Conservation (phyloP, 768 basidiomycete species). For the Xerocomellus dryophilus region DNA sequence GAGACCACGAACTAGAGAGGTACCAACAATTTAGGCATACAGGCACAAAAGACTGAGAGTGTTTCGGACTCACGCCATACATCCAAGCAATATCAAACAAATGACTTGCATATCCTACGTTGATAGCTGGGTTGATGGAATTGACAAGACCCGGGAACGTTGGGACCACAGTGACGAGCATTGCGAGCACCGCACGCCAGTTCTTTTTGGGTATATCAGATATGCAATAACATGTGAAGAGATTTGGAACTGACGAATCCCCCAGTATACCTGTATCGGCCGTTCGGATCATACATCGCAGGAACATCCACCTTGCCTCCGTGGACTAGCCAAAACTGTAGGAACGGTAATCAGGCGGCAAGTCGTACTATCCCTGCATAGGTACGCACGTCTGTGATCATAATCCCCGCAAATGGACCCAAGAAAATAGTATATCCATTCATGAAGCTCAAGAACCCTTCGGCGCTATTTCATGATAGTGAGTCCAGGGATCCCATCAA, state of each 20-base stretch:
- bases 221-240: neutral
- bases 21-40: neutral
- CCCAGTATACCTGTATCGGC: constrained; percentile 72
- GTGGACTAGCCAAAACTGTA: constrained; percentile 77
- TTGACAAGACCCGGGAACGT: constrained; percentile 75
- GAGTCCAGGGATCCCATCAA: neutral
- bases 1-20: constrained; percentile 25
- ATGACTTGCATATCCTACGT: constrained; percentile 55
- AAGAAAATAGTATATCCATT: constrained; percentile 83
- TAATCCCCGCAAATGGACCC: constrained; percentile 79
- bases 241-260: constrained; percentile 51
- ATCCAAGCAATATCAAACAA: constrained; percentile 77
- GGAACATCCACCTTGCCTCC: constrained; percentile 71
- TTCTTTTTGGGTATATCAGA: constrained; percentile 48
- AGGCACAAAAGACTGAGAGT: neutral
- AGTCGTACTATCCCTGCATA: neutral
- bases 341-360: neutral
- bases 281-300: constrained; percentile 77
- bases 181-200: constrained; percentile 70
- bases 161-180: constrained; percentile 66
- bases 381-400: constrained; percentile 52
- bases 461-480: constrained; percentile 35
- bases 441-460: constrained; percentile 75
- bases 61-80: constrained; percentile 58
- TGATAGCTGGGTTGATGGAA: constrained; percentile 64